Evolutionary conservation across 495 filamentous ascomycete genomes (phyloP).

Genomic region (Aspergillus olivimuriae): DNA sequence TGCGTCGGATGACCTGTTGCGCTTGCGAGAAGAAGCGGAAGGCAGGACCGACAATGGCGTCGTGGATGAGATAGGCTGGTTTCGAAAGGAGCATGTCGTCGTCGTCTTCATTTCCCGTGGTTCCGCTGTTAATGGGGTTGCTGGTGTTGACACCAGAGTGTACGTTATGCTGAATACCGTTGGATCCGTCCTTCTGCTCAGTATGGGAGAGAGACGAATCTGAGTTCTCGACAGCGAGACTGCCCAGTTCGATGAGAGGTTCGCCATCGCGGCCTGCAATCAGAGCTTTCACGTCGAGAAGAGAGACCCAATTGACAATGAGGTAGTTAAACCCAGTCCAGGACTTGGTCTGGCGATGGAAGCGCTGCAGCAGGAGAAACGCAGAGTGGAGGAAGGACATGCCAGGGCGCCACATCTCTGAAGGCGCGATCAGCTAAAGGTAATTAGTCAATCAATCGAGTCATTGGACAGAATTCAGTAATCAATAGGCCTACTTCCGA

Average conservation of each 20-base stretch:
- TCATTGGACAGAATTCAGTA: too few species aligned
- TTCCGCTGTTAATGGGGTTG: too few species aligned
- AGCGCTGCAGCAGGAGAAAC: conserved; percentile 31
- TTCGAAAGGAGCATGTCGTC: conserved; percentile 18
- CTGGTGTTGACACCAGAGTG: too few species aligned
- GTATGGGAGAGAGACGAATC: too few species aligned
- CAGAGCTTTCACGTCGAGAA: conserved; percentile 36
- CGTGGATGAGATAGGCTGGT: conserved; percentile 29
- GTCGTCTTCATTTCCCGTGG: conserved; percentile 7
- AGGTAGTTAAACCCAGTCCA: conserved; percentile 29
- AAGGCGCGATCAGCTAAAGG: conserved; percentile 23
- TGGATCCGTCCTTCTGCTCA: too few species aligned
- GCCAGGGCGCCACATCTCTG: conserved; percentile 22
- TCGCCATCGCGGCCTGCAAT: conserved; percentile 38
- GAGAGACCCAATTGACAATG: conserved; percentile 30
- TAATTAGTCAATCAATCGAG: neutral
- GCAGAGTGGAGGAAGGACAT: conserved; percentile 31
- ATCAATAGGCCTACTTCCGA: conserved; percentile 26
- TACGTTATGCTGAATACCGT: too few species aligned
- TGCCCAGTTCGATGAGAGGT: conserved; percentile 28
- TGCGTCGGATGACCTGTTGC: conserved; percentile 33
- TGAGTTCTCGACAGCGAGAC: conserved; percentile 8
- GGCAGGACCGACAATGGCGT: conserved; percentile 28
- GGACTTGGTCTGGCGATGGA: conserved; percentile 19
- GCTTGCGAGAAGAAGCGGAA: conserved; percentile 31